Base-by-base conservation (phyloP, 1,284 basidiomycete species). In the Ganoderma boninense region DNA sequence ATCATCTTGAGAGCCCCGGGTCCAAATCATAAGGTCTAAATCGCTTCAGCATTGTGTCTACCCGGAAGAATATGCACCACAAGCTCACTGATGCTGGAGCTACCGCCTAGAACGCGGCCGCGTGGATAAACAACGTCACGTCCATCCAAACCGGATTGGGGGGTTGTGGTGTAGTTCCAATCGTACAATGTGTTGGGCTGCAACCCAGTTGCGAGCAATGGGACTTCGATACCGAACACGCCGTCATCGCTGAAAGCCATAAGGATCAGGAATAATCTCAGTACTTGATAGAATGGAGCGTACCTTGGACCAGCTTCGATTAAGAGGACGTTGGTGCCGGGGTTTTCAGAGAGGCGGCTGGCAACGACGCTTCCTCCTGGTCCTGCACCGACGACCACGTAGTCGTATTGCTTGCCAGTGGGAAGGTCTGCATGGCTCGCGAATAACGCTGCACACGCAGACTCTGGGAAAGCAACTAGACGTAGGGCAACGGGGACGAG, bases 11-110 rank as follows among this genome's bases (percentile, higher is more conserved):
- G 84, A 81, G 4, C 84, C 83, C 13, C 85, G 79, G 11, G 80
- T 82, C 73, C 83, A 86, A 1, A 79, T 77, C 82, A 86, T 80
- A 23, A 75, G 79, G 71, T 86, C 84, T 85, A 54, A 13, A 61
- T 4, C 5, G 11, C 46, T 23, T 49, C 8, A 49, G 11, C 10
- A 10, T 23, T 49, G 46, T 49, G 44, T 49, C n/a, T 23, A n/a
- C 4, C 4, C 46, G 6, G 11, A 23, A 26, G 29, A 16, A 18
- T 18, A 56, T 18, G 16, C 29, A 32, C 26, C 3, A 56, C 13
- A 18, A 6, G 43, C 81, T 74, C 62, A 83, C 83, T 84, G 62
- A 82, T 77, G n/a, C 78, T 77, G 18, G 79, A 82, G 26, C 76
- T 78, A 5, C 84, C 84, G 13, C 84, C 84, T 3, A 85, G 76